Percentiles rank a stretch among this genome's conserved stretches.
Evolutionary conservation across 2,329 filamentous ascomycete genomes (phyloP).

Genomic region (Keithomyces neogunnii): DNA sequence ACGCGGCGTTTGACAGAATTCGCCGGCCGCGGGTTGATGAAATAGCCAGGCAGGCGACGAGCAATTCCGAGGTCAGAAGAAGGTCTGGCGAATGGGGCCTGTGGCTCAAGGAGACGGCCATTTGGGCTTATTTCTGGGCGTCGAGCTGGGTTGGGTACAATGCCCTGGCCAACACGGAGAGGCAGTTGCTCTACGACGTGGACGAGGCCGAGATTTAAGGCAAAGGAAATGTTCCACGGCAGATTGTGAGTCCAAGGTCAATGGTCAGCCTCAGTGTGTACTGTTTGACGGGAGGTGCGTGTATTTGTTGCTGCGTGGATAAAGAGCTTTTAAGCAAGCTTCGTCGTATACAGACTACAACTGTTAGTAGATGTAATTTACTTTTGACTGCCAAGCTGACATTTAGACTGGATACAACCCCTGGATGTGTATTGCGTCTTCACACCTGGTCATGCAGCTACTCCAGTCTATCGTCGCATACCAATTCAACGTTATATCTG

Average conservation of each 20-base stretch:
- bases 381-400: too few relatives aligned
- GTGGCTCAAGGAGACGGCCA: not conserved
- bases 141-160: not conserved
- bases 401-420: too few relatives aligned
- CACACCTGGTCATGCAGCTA: conserved; percentile 21
- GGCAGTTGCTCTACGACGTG: conserved; percentile 3
- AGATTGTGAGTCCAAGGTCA: too few relatives aligned
- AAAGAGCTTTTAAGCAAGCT: too few relatives aligned
- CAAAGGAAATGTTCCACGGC: not conserved
- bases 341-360: too few relatives aligned
- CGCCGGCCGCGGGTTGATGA: conserved; percentile 2
- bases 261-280: too few relatives aligned
- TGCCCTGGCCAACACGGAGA: not conserved
- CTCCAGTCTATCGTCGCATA: conserved; percentile 54
- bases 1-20: not conserved
- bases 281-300: too few relatives aligned
- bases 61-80: not conserved
- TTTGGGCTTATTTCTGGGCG: conserved; percentile 3
- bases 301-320: too few relatives aligned
- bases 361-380: too few relatives aligned
- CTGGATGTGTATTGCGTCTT: too few relatives aligned
- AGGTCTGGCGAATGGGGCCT: conserved; percentile 1
- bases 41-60: conserved; percentile 1
- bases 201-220: conserved; percentile 2
- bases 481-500: conserved; percentile 44